Percentiles rank a stretch among this genome's conserved stretches.
These are phyloP conservation scores for Colletotrichum sansevieriae DNA, from an alignment of 2,329 filamentous ascomycete genomes.

Conservation along the genomic window DNA sequence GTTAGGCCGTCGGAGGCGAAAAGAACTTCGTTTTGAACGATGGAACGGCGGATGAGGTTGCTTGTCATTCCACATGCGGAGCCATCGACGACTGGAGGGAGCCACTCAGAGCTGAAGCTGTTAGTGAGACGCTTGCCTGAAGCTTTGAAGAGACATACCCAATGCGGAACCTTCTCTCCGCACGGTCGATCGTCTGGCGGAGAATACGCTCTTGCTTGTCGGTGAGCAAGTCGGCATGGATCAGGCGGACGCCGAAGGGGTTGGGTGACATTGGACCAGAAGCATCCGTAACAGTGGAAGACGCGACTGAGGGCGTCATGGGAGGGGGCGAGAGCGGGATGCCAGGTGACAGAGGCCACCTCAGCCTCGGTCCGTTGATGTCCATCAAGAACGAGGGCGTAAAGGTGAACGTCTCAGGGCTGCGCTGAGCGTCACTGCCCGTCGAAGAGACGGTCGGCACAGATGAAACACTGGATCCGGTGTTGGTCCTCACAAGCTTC, in stretches of 20 bases:
- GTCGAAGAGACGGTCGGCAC: constrained; percentile 37
- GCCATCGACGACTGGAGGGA: constrained; percentile 59
- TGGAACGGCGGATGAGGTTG: constrained; percentile 67
- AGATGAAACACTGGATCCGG: constrained; percentile 47
- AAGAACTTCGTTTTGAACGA: constrained; percentile 71
- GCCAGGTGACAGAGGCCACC: constrained; percentile 54
- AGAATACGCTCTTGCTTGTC: constrained; percentile 62
- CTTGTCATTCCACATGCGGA: constrained; percentile 60
- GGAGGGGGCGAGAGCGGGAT: constrained; percentile 58
- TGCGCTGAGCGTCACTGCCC: constrained; percentile 44
- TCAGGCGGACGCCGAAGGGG: constrained; percentile 63
- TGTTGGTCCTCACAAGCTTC: constrained; percentile 56
- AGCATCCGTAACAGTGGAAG: constrained; percentile 52
- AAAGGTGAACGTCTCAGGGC: constrained; percentile 50
- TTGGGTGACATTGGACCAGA: constrained; percentile 51
- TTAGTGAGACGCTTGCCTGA: background rate
- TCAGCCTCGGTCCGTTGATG: constrained; percentile 46
- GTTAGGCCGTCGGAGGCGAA: constrained; percentile 72
- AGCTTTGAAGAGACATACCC: constrained; percentile 43
- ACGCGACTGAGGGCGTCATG: constrained; percentile 62
- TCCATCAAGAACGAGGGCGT: constrained; percentile 49
- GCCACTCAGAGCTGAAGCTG: constrained; percentile 53
- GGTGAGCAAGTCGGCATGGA: constrained; percentile 62
- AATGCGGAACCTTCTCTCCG: constrained; percentile 58
- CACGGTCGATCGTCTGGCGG: constrained; percentile 63